phyloP scores from a whole-genome alignment of 805 yeast genomes.

The Candida nanaspora region DNA sequence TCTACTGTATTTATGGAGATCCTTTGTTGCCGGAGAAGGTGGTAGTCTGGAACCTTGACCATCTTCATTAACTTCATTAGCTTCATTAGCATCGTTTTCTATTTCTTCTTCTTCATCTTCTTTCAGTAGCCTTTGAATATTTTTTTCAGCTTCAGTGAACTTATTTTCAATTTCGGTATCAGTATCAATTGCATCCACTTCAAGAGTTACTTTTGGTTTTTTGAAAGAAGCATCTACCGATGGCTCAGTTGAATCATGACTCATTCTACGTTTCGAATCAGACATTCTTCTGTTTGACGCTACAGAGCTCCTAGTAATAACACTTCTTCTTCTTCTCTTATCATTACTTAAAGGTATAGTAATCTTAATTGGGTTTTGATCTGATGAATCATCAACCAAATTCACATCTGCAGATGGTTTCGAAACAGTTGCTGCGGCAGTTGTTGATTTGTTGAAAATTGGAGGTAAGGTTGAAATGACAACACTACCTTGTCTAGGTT shows the following conservation, averaged over 20 bases:
- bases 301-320: background rate
- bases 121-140: too few species aligned
- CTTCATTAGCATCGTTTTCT: background rate
- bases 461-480: background rate
- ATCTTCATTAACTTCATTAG: background rate
- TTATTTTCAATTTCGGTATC: too few species aligned
- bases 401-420: too few species aligned
- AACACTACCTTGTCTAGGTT: background rate
- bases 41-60: background rate
- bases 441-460: background rate
- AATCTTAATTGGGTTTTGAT: background rate
- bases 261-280: background rate
- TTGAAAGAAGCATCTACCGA: background rate
- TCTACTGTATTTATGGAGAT: too few species aligned
- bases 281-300: background rate
- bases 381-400: too few species aligned
- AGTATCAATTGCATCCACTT: too few species aligned
- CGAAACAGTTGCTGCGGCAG: too few species aligned
- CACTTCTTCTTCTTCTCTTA: background rate
- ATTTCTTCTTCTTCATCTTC: background rate
- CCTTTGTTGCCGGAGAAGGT: too few species aligned
- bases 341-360: background rate
- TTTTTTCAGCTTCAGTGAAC: too few species aligned
- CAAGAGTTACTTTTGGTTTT: too few species aligned
- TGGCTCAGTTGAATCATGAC: background rate